phyloP scores from a whole-genome alignment of 225 moss, liverwort and hornwort genomes.

The Pleurozium schreberi region DNA sequence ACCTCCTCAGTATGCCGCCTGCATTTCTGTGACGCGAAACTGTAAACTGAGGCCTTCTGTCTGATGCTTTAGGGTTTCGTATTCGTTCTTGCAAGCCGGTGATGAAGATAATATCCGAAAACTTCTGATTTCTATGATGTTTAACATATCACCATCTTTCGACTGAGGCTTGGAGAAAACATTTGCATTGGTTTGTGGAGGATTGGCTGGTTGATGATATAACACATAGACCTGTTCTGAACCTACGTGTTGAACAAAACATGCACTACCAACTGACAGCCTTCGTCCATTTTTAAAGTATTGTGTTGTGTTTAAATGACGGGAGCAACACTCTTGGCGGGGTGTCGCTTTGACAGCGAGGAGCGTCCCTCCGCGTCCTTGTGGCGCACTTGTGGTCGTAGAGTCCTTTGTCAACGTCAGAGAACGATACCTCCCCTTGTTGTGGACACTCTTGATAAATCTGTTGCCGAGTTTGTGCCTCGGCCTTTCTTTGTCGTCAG shows the following conservation, averaged over 20 bases:
- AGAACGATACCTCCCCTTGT: not conserved
- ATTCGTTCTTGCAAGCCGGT: not conserved
- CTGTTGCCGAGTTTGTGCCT: not conserved
- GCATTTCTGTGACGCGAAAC: slow-evolving; percentile 16
- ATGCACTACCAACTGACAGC: not conserved
- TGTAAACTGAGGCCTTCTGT: slow-evolving; percentile 5
- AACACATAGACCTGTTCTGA: not conserved
- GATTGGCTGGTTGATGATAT: not conserved
- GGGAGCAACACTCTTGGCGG: not conserved
- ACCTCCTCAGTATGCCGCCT: slow-evolving; percentile 21
- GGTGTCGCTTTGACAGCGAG: not conserved
- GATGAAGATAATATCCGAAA: slow-evolving; percentile 8
- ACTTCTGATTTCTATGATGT: slow-evolving; percentile 20
- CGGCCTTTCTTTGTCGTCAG: rapidly evolving
- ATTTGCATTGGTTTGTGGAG: not conserved
- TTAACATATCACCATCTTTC: slow-evolving; percentile 26
- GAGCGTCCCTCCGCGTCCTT: not conserved
- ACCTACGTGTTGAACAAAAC: not conserved
- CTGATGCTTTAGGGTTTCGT: not conserved
- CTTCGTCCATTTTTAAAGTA: not conserved
- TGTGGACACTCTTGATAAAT: too few species aligned
- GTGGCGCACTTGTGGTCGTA: not conserved
- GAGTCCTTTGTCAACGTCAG: not conserved
- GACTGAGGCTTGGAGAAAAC: slow-evolving; percentile 13
- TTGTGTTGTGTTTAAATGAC: not conserved